Evolutionary conservation across 371 early-diverging fungal genomes (phyloP).

Genomic region (Actinomucor elegans): DNA sequence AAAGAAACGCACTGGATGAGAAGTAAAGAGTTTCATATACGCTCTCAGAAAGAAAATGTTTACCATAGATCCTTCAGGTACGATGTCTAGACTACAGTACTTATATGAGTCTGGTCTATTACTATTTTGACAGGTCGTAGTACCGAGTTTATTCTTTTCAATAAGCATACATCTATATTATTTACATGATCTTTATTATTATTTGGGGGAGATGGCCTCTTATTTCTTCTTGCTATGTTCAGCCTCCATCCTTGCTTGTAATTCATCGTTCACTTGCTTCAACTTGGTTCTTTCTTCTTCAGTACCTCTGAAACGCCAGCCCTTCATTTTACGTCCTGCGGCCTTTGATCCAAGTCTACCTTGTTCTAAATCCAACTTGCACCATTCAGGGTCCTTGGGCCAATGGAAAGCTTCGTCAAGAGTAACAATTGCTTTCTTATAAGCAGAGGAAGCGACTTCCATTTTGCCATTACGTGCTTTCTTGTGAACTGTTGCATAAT

Average conservation of each 20-base stretch:
- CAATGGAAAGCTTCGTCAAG: slow-evolving; percentile 78
- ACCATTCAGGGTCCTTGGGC: slow-evolving; percentile 68
- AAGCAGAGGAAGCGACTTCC: slow-evolving; percentile 51
- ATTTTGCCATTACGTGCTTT: slow-evolving; percentile 52
- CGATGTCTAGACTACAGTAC: too few relatives aligned
- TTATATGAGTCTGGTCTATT: too few relatives aligned
- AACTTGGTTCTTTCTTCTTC: slow-evolving; percentile 33
- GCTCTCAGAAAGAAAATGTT: too few relatives aligned
- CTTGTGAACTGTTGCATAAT: slow-evolving; percentile 61
- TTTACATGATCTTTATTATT: slow-evolving; percentile 7
- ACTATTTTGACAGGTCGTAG: too few relatives aligned
- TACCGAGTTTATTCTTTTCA: too few relatives aligned
- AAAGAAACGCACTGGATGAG: too few relatives aligned
- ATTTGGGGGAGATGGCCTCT: too few relatives aligned
- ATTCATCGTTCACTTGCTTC: slow-evolving; percentile 27
- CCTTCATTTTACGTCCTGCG: slow-evolving; percentile 66
- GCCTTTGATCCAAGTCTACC: slow-evolving; percentile 57
- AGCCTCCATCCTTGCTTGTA: slow-evolving; percentile 14
- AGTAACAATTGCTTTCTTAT: slow-evolving; percentile 94
- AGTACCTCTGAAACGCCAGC: slow-evolving; percentile 69
- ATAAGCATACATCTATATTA: slow-evolving; percentile 1
- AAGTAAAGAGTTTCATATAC: too few relatives aligned
- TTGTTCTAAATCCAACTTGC: slow-evolving; percentile 39
- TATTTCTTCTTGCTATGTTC: slow-evolving; percentile 10
- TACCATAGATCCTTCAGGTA: too few relatives aligned